Percentiles rank a stretch among this genome's conserved stretches.
Conservation (phyloP, 192 early-diverging fungal species). For the Gigaspora rosea region DNA sequence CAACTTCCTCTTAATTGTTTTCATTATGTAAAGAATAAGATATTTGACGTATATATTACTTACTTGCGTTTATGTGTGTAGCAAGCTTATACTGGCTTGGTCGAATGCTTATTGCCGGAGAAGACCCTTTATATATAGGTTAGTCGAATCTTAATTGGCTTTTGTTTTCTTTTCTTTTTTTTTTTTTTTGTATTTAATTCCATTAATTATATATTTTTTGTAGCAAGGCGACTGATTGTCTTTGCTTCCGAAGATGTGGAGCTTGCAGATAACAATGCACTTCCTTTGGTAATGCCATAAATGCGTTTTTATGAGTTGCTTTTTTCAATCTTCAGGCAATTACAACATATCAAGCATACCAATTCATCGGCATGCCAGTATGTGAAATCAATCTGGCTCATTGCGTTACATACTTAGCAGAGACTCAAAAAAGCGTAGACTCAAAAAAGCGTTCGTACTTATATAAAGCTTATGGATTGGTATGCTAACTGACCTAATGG, state of each 20-base stretch:
- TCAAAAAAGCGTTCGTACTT: conserved; percentile 84
- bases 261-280: conserved; percentile 75
- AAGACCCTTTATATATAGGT: conserved; percentile 74
- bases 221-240: conserved; percentile 66
- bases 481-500: too few relatives aligned
- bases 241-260: conserved; percentile 90
- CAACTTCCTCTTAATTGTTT: not conserved
- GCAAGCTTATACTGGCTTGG: conserved; percentile 81
- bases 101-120: conserved; percentile 85
- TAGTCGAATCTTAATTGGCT: too few relatives aligned
- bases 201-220: conserved; percentile 34
- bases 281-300: conserved; percentile 56
- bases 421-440: too few relatives aligned
- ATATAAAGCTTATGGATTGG: conserved; percentile 70
- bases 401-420: conserved; percentile 73
- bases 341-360: conserved; percentile 79
- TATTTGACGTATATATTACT: not conserved
- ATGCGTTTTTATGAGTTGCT: not conserved
- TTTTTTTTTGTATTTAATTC: too few relatives aligned
- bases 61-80: conserved; percentile 25
- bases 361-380: conserved; percentile 90
- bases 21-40: not conserved
- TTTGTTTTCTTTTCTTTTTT: too few relatives aligned
- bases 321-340: conserved; percentile 51
- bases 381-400: conserved; percentile 86